Conservation (phyloP, 2,329 filamentous ascomycete genomes). For the Cryphonectria naterciae region DNA sequence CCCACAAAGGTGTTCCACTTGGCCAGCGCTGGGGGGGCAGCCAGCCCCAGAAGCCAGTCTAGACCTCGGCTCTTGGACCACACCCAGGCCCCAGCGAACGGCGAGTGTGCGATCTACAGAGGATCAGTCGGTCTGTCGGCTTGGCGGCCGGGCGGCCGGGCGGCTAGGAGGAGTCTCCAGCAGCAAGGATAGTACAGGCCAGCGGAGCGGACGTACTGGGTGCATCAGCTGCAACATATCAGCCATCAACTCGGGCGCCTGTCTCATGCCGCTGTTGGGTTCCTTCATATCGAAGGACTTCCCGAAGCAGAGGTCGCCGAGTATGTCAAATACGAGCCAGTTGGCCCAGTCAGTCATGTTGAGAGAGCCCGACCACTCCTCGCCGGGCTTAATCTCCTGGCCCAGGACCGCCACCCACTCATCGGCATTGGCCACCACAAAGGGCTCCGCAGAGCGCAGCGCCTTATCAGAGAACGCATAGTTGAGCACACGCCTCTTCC, state of each 20-base stretch:
- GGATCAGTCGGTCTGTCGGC: background rate
- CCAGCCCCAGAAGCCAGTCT: constrained; percentile 31
- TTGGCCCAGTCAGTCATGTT: constrained; percentile 26
- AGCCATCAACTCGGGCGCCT: constrained; percentile 21
- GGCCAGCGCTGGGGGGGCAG: constrained; percentile 31
- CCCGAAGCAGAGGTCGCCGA: constrained; percentile 31
- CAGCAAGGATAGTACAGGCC: background rate
- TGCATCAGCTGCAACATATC: constrained; percentile 31
- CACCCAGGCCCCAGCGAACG: constrained; percentile 32
- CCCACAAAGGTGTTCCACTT: constrained; percentile 33
- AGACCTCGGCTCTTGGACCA: constrained; percentile 35
- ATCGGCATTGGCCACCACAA: constrained; percentile 26
- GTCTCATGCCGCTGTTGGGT: constrained; percentile 24
- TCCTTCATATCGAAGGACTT: constrained; percentile 31
- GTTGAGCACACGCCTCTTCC: constrained; percentile 48
- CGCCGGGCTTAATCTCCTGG: constrained; percentile 24
- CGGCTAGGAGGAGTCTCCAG: background rate
- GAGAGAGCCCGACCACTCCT: constrained; percentile 14
- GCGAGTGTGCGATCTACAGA: constrained; percentile 33
- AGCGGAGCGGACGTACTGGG: constrained; percentile 18
- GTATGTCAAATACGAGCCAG: constrained; percentile 28
- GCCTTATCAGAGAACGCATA: constrained; percentile 49
- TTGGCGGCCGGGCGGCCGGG: background rate
- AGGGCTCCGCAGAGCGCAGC: constrained; percentile 45
- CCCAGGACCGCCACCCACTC: constrained; percentile 24